Percentiles rank a stretch among this genome's conserved stretches.
These are phyloP conservation scores for Endoconidiophora polonica DNA, from an alignment of 2,329 filamentous ascomycete genomes.

Conservation along the genomic window DNA sequence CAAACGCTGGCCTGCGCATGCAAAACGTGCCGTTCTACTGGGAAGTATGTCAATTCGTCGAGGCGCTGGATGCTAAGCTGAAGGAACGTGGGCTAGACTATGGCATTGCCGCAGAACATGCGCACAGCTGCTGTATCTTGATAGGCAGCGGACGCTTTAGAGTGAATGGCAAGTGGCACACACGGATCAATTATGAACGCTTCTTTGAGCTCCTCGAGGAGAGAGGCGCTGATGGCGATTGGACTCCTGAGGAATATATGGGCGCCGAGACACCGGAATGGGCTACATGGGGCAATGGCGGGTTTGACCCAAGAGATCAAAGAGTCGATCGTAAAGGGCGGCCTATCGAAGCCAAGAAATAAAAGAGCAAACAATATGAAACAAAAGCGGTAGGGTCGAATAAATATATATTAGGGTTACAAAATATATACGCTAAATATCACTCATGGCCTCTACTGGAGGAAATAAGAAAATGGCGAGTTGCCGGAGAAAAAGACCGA, in stretches of 20 bases:
- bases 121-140: slow-evolving; percentile 83
- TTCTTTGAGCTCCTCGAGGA: slow-evolving; percentile 77
- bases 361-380: slow-evolving; percentile 1
- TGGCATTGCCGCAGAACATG: slow-evolving; percentile 87
- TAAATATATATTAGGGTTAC: too few species aligned
- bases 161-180: slow-evolving; percentile 69
- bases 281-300: slow-evolving; percentile 88
- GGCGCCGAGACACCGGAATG: slow-evolving; percentile 72
- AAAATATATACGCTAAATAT: background rate
- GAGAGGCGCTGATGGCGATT: slow-evolving; percentile 46
- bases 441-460: background rate
- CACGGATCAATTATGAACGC: slow-evolving; percentile 71
- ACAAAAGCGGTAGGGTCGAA: background rate
- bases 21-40: slow-evolving; percentile 92
- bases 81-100: slow-evolving; percentile 57
- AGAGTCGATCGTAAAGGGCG: slow-evolving; percentile 76
- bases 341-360: slow-evolving; percentile 29
- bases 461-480: too few species aligned
- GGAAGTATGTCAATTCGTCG: slow-evolving; percentile 72
- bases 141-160: slow-evolving; percentile 70
- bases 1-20: slow-evolving; percentile 83
- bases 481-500: too few species aligned
- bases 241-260: slow-evolving; percentile 83
- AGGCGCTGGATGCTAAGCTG: slow-evolving; percentile 54
- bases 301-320: slow-evolving; percentile 81